phyloP scores from a whole-genome alignment of 441 rosid genomes.

The Euphorbia schlechtendalii region DNA sequence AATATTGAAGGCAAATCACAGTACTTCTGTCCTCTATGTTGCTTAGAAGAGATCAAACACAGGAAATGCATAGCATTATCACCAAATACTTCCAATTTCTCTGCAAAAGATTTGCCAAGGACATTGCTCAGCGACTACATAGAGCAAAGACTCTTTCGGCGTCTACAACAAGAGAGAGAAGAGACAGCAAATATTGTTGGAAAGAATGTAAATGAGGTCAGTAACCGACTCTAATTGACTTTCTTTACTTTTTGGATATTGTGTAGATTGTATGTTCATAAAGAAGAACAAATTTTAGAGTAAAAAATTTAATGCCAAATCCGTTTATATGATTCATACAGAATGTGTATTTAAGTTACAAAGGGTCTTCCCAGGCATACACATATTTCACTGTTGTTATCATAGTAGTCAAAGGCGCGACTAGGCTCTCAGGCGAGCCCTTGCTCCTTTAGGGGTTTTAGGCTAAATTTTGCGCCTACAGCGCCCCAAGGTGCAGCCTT shows the following conservation, averaged over 20 bases:
- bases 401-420: too few relatives aligned
- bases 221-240: conserved; percentile 9
- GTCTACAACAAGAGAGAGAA: conserved; percentile 48
- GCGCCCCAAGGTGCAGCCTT: too few relatives aligned
- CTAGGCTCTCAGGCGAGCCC: too few relatives aligned
- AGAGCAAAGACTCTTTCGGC: conserved; percentile 47
- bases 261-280: neutral
- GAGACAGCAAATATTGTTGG: conserved; percentile 41
- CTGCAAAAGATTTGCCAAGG: conserved; percentile 60
- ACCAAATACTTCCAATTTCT: conserved; percentile 19
- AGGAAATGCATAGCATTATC: conserved; percentile 17
- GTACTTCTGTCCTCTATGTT: conserved; percentile 59
- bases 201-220: conserved; percentile 52
- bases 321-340: neutral
- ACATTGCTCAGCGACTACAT: conserved; percentile 51
- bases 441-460: too few relatives aligned
- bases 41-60: conserved; percentile 37
- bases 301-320: neutral
- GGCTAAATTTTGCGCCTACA: too few relatives aligned
- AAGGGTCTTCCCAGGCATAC: neutral
- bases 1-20: conserved; percentile 39
- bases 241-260: neutral
- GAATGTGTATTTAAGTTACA: neutral
- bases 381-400: neutral
- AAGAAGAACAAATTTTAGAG: neutral